Base-by-base conservation (phyloP, 2,329 filamentous ascomycete genomes). In the Trichoderma sp. region DNA sequence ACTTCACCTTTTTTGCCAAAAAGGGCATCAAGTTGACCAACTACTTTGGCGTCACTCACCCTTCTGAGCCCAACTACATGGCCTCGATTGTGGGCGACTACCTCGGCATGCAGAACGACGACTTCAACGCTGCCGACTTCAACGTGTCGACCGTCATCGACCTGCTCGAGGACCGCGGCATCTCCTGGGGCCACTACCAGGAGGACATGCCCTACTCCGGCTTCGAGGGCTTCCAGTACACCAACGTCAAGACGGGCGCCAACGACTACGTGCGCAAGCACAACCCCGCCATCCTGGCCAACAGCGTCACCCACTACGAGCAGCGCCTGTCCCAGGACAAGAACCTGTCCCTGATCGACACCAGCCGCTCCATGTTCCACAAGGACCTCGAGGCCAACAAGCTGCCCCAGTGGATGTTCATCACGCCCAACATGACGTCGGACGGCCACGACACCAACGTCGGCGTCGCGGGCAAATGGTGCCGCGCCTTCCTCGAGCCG, bases 261-360 rank as follows among this genome's bases (percentile, higher is more conserved):
- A 90, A 93, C 71, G 86, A 89, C 78, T 95, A 95, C 74, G 90
- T 94, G 7, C 88, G 92, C 73, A 94, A 95, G 79, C 91, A 95
- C 79, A 92, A 93, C 76, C 80, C 85, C 55, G 77, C 82, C 17
- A 79, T 93, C 64, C 80, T 89, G 63, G 91, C 86, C 77, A 83
- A 92, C 74, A 85, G 84, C 43, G 82, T 90, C 59, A 83, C 88
- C 65, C 79, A 82, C 60, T 83, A 82, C 57, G 75, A 81, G 30
- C 81, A 85, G 21, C 87, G 90, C 28, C 80, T 91, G 1, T 82
- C 84, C 6, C 82, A 87, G 73, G 88, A 91, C 76, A 94, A 94
- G 82, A 93, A 92, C 78, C 80, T 91, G 66, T 78, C 76, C 54
- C 68, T 78, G 67, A 68, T 72, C 12, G 73, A 79, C 47, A 72